Conservation (phyloP, 179 eudicot genomes). For the Amaranthus tricolor region DNA sequence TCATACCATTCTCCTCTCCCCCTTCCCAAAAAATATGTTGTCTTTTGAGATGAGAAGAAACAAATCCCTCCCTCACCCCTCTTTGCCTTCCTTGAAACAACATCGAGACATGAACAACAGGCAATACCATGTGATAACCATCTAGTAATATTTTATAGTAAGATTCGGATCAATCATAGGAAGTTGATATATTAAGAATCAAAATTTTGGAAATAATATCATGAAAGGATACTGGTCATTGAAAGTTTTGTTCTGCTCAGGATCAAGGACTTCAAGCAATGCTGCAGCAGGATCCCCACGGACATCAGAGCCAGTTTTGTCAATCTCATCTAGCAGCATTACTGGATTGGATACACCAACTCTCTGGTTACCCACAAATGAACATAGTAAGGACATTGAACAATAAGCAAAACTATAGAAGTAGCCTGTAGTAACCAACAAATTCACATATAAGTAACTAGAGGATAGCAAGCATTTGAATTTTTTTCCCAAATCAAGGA, state of each 20-base stretch:
- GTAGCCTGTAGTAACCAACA: background rate
- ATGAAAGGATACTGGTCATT: slow-evolving; percentile 95
- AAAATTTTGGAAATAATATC: slow-evolving; percentile 1
- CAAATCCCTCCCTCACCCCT: background rate
- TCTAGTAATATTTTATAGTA: background rate
- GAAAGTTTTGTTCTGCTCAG: slow-evolving; percentile 91
- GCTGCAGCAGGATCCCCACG: slow-evolving; percentile 99
- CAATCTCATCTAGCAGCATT: slow-evolving; percentile 98
- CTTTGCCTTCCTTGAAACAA: background rate
- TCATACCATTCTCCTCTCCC: no score
- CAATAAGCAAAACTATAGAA: slow-evolving; percentile 2
- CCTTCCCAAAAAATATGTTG: background rate
- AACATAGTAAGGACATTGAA: background rate
- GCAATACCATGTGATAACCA: background rate
- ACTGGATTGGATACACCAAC: slow-evolving; percentile 97
- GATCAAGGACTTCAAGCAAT: slow-evolving; percentile 96
- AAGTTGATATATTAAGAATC: background rate
- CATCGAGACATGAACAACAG: background rate
- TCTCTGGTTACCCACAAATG: slow-evolving; percentile 48
- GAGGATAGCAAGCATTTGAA: background rate
- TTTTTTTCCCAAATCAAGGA: background rate
- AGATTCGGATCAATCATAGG: background rate
- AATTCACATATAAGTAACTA: no score
- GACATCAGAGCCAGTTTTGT: slow-evolving; percentile 97
- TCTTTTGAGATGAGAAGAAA: no score